Conservation (phyloP, 768 basidiomycete genomes). For the Gloeopeniophorella convolvens region DNA sequence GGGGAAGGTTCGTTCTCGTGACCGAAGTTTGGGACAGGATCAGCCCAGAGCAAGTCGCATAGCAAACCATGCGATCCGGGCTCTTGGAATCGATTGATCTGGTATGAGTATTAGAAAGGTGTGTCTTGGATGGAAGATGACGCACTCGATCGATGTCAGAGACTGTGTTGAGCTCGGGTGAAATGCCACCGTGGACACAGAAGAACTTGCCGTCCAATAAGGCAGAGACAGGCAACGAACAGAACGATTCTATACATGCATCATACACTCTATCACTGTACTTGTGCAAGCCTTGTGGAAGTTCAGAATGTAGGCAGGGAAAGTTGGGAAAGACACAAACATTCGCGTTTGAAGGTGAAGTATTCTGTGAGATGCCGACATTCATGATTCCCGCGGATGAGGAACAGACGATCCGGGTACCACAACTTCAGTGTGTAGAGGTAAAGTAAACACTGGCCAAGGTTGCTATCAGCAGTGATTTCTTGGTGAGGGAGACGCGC, state of each 20-base stretch:
- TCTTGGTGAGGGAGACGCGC: conserved; percentile 11
- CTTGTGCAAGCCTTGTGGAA: conserved; percentile 71
- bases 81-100: conserved; percentile 92
- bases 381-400: conserved; percentile 60
- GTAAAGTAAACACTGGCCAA: conserved; percentile 45
- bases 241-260: conserved; percentile 86
- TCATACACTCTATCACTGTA: conserved; percentile 85
- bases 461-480: background rate
- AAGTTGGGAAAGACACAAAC: conserved; percentile 38
- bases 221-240: conserved; percentile 83
- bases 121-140: conserved; percentile 16
- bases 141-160: conserved; percentile 64
- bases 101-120: too few relatives aligned
- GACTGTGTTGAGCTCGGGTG: conserved; percentile 75
- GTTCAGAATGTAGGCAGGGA: background rate
- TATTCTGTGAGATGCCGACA: conserved; percentile 61
- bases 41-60: conserved; percentile 95
- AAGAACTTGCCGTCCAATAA: conserved; percentile 94
- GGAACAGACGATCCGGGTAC: conserved; percentile 53
- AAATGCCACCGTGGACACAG: conserved; percentile 95
- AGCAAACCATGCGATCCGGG: conserved; percentile 88
- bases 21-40: conserved; percentile 86
- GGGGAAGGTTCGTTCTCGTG: conserved; percentile 56
- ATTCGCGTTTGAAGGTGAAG: conserved; percentile 94
- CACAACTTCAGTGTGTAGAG: conserved; percentile 60